These are phyloP conservation scores for Sclerotinia nivalis DNA, from an alignment of 2,329 filamentous ascomycete genomes.

Conservation along the genomic window DNA sequence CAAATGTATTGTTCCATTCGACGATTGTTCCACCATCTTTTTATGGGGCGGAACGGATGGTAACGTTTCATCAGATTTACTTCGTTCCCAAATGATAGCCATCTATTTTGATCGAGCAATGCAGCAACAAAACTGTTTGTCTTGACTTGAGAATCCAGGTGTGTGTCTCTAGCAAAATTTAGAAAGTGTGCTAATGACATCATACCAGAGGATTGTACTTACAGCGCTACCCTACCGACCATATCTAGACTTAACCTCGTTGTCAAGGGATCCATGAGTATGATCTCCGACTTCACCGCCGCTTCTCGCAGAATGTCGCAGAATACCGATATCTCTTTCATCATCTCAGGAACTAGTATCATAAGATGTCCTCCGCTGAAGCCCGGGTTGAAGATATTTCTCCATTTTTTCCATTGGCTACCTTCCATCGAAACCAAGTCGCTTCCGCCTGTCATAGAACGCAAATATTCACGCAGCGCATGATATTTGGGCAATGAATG, in stretches of 20 bases:
- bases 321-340: neutral
- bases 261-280: neutral
- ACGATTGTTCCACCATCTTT: constrained; percentile 1
- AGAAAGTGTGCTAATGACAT: neutral
- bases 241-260: neutral
- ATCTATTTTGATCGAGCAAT: neutral
- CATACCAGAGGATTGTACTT: neutral
- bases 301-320: neutral
- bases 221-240: neutral
- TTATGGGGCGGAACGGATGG: neutral
- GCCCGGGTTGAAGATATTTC: neutral
- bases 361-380: neutral
- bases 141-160: neutral
- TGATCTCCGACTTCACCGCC: neutral
- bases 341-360: constrained; percentile 6
- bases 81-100: constrained; percentile 5
- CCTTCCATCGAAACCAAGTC: constrained; percentile 9
- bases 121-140: constrained; percentile 2
- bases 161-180: neutral
- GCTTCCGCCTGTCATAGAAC: neutral
- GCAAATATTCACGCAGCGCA: neutral
- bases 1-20: neutral
- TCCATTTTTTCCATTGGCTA: neutral
- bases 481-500: neutral
- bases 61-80: neutral